phyloP scores from a whole-genome alignment of 2,329 filamentous ascomycete genomes.

The Ophiostoma populinum region DNA sequence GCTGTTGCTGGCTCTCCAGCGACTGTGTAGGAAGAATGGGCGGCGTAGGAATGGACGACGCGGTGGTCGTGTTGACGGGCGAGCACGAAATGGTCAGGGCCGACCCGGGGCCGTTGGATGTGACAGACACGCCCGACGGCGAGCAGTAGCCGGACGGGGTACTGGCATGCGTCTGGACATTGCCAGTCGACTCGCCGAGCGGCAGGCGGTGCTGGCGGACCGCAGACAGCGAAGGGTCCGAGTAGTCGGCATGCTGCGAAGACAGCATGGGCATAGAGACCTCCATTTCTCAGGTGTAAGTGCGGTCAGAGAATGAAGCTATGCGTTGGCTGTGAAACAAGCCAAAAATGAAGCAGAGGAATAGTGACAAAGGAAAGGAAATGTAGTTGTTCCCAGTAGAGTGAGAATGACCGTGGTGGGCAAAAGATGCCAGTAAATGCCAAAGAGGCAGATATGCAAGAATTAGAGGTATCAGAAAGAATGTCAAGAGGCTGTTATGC shows the following conservation, averaged over 20 bases:
- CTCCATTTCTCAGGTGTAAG: slow-evolving; percentile 18
- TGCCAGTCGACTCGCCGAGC: slow-evolving; percentile 34
- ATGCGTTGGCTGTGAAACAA: slow-evolving; percentile 12
- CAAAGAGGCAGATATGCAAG: neutral
- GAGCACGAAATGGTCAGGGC: slow-evolving; percentile 9
- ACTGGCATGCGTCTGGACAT: slow-evolving; percentile 23
- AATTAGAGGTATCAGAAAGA: neutral
- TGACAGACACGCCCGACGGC: slow-evolving; percentile 13
- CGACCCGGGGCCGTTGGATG: slow-evolving; percentile 5
- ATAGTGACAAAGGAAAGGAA: slow-evolving; percentile 9
- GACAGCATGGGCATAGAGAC: slow-evolving; percentile 28
- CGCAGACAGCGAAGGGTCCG: too few species aligned
- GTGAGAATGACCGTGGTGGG: too few species aligned
- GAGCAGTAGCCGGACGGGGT: slow-evolving; percentile 25
- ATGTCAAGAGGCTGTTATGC: too few species aligned
- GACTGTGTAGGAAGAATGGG: slow-evolving; percentile 33
- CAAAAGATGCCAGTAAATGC: too few species aligned
- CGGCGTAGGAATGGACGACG: slow-evolving; percentile 20
- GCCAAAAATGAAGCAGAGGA: slow-evolving; percentile 12
- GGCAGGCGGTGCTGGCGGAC: slow-evolving; percentile 28
- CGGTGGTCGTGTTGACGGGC: slow-evolving; percentile 20
- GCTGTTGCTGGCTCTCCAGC: slow-evolving; percentile 19
- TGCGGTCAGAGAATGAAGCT: neutral
- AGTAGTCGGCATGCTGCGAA: slow-evolving; percentile 30
- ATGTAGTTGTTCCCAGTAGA: too few species aligned